Evolutionary conservation across 371 early-diverging fungal species (phyloP), one percentile per base, ranked within the genome.

Genomic region (Mucor racemosus): DNA sequence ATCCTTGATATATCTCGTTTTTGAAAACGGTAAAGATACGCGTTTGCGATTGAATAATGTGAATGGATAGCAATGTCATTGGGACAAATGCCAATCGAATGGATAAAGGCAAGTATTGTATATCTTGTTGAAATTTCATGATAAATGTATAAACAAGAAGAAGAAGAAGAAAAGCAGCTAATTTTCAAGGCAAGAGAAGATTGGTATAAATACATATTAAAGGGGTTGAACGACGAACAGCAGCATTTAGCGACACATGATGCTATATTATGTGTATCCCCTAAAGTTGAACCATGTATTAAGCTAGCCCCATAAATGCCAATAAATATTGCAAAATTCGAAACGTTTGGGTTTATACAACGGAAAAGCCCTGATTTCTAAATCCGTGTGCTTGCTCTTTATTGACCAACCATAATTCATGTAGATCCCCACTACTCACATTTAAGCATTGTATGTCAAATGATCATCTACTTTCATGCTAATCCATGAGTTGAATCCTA

Each of bases 41-140:
- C 11, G 50, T 61, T 42, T 69, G 56, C 34, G 19, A 17, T 60
- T 69, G 72, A 41, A 54, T 44, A 21, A 61, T 40, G 31, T 66
- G 60, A 8, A 64, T 38, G 35, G 58, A 53, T 9, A 58, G 5
- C 44, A 73, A 21, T 36, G 70, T 35, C 15, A 64, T 39, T 33
- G 62, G 61, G 2, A 72, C 54, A 56, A 69, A 42, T 11, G 60
- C 21, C 10, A 68, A 15, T 13, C 59, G 55, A 7, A 75, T 11
- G 10, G 54, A 42, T 5, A 58, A 11, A 66, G 70, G 64, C 33
- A 66, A 55, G 57, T 40, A 62, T 14, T 61, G 62, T 17, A 62
- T 67, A 38, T 67, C 57, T 57, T 67, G 62, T 40, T 62, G 62
- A 33, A 67, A 67, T 62, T 62, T 67, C 40, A 50, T 60, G 9